Base-by-base conservation (phyloP, 495 filamentous ascomycete species). In the Penicillium lagena region DNA sequence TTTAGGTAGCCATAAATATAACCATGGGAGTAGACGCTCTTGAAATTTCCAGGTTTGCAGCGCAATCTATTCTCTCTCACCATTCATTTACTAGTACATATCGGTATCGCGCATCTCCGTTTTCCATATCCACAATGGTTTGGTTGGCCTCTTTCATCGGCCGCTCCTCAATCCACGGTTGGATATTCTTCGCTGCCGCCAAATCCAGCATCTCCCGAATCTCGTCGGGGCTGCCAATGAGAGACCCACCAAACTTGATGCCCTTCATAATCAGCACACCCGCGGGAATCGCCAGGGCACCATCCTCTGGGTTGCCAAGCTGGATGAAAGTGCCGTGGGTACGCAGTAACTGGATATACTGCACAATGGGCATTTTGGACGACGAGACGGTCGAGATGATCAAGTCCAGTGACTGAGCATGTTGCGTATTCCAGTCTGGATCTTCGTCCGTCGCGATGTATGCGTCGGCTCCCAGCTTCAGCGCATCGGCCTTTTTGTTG, bases 391-490 rank as follows among this genome's bases (percentile, higher is more conserved):
- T 95, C 52, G 67, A 85, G 42, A 95, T 54, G 40, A 95, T 84
- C 8, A 96, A 57, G 61, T 96, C 90, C 35, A 96, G 61, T 9
- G 73, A 71, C n/a, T 73, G 62, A 4, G 70, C 62, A 47, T 90
- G 64, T 48, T 73, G 80, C 47, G 67, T 74, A 7, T 70, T 69
- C 90, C 89, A 95, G 31, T 78, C 70, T 14, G 76, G 59, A 17
- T 94, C 83, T 22, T 95, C 90, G 13, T 70, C 77, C 4, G 89
- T 95, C n/a, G 90, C 86, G 52, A 96, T 87, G 62, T 82, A 93
- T 10, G 71, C 68, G 53, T 85, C 79, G 2, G 70, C 72, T 5
- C 70, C 71, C 2, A 76, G 46, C 56, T 79, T 73, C 43, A 80
- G 15, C 6, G 81, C 89, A 64, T 95, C 89, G 0, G 64, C 74